phyloP scores from a whole-genome alignment of 495 filamentous ascomycete genomes.

The Penicillium canescens region DNA sequence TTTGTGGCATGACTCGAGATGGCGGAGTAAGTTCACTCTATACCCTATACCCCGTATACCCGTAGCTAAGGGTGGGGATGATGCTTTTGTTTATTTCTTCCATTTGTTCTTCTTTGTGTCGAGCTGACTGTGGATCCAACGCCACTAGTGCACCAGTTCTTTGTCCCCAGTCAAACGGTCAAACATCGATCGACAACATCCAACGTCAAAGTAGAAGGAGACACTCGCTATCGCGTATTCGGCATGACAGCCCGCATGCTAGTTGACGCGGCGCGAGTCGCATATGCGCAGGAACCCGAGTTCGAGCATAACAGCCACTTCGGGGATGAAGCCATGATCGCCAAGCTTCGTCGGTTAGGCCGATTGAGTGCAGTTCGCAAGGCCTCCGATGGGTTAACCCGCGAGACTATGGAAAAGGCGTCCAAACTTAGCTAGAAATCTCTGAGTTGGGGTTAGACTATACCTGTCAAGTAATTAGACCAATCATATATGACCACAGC shows the following conservation, averaged over 20 bases:
- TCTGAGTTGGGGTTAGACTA: neutral
- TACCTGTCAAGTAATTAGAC: neutral
- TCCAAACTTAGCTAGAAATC: conserved; percentile 47
- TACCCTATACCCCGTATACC: conserved; percentile 1
- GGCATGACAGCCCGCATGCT: conserved; percentile 90
- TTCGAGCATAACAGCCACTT: conserved; percentile 80
- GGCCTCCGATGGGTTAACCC: conserved; percentile 50
- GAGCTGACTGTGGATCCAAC: neutral
- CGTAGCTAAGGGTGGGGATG: too few species aligned
- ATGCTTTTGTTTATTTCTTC: neutral
- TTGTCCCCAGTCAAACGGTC: conserved; percentile 60
- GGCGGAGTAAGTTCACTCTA: conserved; percentile 48
- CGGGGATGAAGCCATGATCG: conserved; percentile 79
- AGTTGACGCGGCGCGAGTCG: conserved; percentile 81
- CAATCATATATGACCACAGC: conserved; percentile 1
- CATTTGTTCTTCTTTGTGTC: conserved; percentile 6
- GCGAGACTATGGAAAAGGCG: conserved; percentile 57
- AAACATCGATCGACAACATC: conserved; percentile 42
- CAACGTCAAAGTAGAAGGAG: conserved; percentile 16
- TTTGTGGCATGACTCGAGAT: conserved; percentile 68
- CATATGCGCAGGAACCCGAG: conserved; percentile 77
- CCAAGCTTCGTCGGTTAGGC: conserved; percentile 58
- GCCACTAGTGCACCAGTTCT: conserved; percentile 77
- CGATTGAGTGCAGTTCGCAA: conserved; percentile 55
- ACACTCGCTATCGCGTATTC: conserved; percentile 74